A percentile compares a stretch with the other conserved stretches of the same genome.
These are phyloP conservation scores for Alternaria gaisen DNA, from an alignment of 2,329 filamentous ascomycete species.

Conservation along the genomic window DNA sequence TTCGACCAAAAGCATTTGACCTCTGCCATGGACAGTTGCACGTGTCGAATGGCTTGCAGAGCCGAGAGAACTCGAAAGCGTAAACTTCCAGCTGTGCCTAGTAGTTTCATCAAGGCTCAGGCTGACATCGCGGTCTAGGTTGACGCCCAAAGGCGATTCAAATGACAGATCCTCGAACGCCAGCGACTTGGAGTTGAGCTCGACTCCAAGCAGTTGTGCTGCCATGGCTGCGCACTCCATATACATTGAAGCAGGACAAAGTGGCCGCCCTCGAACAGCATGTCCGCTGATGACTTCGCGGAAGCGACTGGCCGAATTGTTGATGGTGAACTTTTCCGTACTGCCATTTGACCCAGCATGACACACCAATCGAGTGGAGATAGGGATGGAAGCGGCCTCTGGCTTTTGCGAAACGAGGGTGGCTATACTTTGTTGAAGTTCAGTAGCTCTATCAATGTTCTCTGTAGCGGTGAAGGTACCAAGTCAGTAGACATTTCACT, in stretches of 20 bases:
- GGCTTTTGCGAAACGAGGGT: conserved; percentile 1
- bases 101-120: conserved; percentile 6
- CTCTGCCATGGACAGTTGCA: conserved; percentile 13
- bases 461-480: background rate
- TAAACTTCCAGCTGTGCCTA: conserved; percentile 9
- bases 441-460: conserved; percentile 16
- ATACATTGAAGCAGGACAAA: conserved; percentile 32
- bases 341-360: conserved; percentile 1
- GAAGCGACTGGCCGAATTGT: conserved; percentile 21
- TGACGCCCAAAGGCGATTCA: conserved; percentile 18
- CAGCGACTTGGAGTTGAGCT: conserved; percentile 7
- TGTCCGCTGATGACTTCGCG: conserved; percentile 22
- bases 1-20: conserved; percentile 7
- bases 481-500: too few species aligned
- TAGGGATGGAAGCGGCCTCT: background rate
- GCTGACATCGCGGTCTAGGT: conserved; percentile 10
- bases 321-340: conserved; percentile 16
- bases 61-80: conserved; percentile 10
- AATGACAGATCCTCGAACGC: conserved; percentile 19
- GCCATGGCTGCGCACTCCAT: conserved; percentile 31
- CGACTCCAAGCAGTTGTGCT: conserved; percentile 5
- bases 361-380: conserved; percentile 6
- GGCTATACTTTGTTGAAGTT: background rate
- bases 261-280: conserved; percentile 23
- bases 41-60: conserved; percentile 3